These are phyloP conservation scores for Abelmoschus esculentus DNA, from an alignment of 345 rosid species.

Conservation along the genomic window DNA sequence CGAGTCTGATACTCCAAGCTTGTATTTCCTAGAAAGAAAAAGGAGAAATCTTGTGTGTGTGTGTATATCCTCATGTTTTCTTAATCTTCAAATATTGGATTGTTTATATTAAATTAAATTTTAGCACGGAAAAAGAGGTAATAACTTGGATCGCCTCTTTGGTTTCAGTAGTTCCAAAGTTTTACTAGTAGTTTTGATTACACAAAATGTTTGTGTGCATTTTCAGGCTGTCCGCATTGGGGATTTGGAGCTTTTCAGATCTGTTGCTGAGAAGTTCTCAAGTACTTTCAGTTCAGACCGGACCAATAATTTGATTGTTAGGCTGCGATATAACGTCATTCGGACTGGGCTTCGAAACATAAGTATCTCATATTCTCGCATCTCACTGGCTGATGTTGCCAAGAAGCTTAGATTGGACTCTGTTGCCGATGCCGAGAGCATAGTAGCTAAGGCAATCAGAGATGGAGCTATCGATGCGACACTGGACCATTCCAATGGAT, in stretches of 20 bases:
- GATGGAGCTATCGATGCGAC: conserved; percentile 54
- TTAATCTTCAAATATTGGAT: no score
- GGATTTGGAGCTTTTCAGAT: conserved; percentile 50
- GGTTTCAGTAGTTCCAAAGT: background rate
- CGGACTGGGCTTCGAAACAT: conserved; percentile 49
- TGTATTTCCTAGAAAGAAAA: no score
- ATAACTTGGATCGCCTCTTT: background rate
- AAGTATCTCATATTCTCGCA: conserved; percentile 47
- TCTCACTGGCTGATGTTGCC: conserved; percentile 47
- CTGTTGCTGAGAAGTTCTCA: conserved; percentile 49
- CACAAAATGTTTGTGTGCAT: background rate
- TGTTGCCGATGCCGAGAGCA: conserved; percentile 48
- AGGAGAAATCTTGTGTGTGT: no score
- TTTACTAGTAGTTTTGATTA: background rate
- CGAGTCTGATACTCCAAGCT: no score
- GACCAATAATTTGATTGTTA: conserved; percentile 39
- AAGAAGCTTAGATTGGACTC: conserved; percentile 48
- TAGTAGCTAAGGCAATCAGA: conserved; percentile 45
- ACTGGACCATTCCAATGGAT: conserved; percentile 40
- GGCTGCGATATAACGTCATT: conserved; percentile 49
- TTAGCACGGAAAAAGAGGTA: no score
- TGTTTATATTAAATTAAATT: no score
- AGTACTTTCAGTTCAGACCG: conserved; percentile 33
- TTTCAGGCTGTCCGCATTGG: conserved; percentile 49
- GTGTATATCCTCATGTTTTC: no score